Percentiles rank a stretch among this genome's conserved stretches.
These are phyloP conservation scores for Exsudoporus frostii DNA, from an alignment of 768 basidiomycete genomes.

Conservation along the genomic window DNA sequence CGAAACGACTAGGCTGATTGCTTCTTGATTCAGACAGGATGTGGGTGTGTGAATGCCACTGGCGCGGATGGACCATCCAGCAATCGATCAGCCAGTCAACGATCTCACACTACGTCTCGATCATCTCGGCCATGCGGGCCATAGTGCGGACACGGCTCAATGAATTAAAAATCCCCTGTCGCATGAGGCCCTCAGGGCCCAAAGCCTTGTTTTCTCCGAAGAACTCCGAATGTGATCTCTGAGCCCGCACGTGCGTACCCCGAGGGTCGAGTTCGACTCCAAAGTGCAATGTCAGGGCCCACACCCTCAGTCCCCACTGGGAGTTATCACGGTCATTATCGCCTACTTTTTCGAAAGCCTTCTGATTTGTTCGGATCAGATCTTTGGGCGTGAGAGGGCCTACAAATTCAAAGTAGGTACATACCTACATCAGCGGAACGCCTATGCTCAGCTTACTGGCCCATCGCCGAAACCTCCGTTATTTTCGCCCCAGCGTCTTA, in stretches of 20 bases:
- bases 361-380: neutral
- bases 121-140: neutral
- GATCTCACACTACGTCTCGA: neutral
- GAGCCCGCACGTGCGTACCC: neutral
- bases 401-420: neutral
- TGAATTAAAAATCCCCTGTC: neutral
- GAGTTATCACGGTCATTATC: neutral
- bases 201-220: neutral
- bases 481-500: conserved; percentile 19
- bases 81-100: neutral
- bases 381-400: neutral
- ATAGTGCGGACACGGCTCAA: neutral
- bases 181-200: neutral
- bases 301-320: neutral
- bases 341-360: neutral
- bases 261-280: neutral
- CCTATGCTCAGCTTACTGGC: neutral
- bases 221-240: neutral
- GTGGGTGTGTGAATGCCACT: conserved; percentile 4
- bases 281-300: too few species aligned
- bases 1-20: neutral
- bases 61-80: neutral
- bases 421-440: neutral
- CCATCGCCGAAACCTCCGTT: conserved; percentile 14
- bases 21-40: neutral